Conservation (phyloP, 1,139 yeast species). For the Kodamaea arcana region DNA sequence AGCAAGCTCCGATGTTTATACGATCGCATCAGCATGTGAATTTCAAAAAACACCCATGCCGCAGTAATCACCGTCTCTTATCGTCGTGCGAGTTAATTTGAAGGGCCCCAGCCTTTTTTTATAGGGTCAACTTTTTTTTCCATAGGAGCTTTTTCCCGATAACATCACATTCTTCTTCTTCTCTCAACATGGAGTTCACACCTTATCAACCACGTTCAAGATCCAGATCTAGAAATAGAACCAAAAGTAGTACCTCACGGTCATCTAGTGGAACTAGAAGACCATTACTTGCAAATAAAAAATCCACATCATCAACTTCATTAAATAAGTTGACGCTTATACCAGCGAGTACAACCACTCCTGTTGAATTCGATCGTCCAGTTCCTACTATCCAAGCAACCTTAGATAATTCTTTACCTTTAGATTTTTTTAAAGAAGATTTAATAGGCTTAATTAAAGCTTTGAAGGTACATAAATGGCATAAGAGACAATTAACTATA, state of each 20-base stretch:
- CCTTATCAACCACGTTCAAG: conserved; percentile 33
- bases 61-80: too few species aligned
- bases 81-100: too few species aligned
- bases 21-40: too few species aligned
- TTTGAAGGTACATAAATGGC: conserved; percentile 77
- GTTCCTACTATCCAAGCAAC: conserved; percentile 39
- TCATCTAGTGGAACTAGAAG: conserved; percentile 36
- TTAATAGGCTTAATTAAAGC: conserved; percentile 61
- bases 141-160: not conserved
- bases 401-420: conserved; percentile 71
- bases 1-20: too few species aligned
- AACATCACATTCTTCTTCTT: not conserved
- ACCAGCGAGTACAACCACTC: conserved; percentile 6
- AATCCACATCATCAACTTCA: conserved; percentile 32
- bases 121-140: not conserved
- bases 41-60: too few species aligned
- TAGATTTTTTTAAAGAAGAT: conserved; percentile 82
- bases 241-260: conserved; percentile 31
- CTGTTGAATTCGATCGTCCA: conserved; percentile 22
- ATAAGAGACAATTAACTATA: conserved; percentile 37
- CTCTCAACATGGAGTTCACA: conserved; percentile 24
- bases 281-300: conserved; percentile 26
- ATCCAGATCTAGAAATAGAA: conserved; percentile 37
- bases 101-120: too few species aligned
- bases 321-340: conserved; percentile 8